Evolutionary conservation across 2,329 filamentous ascomycete genomes (phyloP).

Genomic region (Fusarium sp.): DNA sequence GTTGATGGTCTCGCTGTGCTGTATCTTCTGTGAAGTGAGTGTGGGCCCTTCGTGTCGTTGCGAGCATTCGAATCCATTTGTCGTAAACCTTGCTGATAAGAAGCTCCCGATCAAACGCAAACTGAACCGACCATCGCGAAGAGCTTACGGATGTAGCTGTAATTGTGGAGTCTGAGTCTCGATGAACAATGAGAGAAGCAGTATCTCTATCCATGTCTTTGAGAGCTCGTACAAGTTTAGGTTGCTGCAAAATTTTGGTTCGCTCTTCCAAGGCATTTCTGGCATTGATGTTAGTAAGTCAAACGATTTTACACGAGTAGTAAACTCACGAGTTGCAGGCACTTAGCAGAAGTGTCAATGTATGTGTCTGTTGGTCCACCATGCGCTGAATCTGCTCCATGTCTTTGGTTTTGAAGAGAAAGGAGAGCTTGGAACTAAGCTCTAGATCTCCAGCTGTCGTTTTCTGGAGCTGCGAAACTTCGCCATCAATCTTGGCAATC

Average conservation of each 20-base stretch:
- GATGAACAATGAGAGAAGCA: neutral
- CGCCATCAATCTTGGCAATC: neutral
- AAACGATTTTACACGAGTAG: accelerated
- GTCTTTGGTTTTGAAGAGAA: neutral
- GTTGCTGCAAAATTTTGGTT: neutral
- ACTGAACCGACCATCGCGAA: neutral
- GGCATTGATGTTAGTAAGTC: accelerated
- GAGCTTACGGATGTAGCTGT: neutral
- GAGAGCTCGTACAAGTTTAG: neutral
- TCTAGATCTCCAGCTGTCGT: neutral
- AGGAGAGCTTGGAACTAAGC: neutral
- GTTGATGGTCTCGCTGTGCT: neutral
- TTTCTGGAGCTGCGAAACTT: neutral
- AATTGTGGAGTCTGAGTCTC: neutral
- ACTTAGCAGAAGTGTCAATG: neutral
- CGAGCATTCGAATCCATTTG: neutral
- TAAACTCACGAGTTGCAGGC: neutral
- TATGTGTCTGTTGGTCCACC: neutral
- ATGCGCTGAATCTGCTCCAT: neutral
- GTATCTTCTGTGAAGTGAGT: neutral
- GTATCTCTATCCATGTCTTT: neutral
- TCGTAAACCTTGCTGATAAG: neutral
- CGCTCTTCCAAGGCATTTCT: neutral
- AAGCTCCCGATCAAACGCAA: neutral
- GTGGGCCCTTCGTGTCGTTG: neutral